These are phyloP conservation scores for Trypanosoma mega DNA, from an alignment of 208 protist genomes.

Conservation along the genomic window DNA sequence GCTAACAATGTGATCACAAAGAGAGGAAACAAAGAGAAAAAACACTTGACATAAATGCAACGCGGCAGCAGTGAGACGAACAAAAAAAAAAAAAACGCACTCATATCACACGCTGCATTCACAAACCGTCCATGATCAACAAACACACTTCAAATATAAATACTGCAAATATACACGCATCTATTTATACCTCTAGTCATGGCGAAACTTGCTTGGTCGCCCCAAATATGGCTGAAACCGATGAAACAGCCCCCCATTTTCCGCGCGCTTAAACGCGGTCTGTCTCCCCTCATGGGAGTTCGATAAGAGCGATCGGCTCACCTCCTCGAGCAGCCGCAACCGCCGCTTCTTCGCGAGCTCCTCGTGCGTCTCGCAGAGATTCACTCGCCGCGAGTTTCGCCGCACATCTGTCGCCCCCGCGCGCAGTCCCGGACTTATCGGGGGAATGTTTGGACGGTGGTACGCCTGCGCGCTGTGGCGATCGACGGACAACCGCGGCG, in stretches of 20 bases:
- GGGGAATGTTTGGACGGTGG: constrained; percentile 6
- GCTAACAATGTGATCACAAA: too few species aligned
- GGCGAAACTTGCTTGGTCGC: not conserved
- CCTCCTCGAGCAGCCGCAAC: constrained; percentile 31
- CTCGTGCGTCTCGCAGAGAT: constrained; percentile 42
- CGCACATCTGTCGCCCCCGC: constrained; percentile 25
- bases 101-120: too few species aligned
- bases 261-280: constrained; percentile 2
- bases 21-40: too few species aligned
- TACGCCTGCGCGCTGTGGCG: too few species aligned
- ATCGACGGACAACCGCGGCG: too few species aligned
- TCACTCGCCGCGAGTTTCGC: constrained; percentile 36
- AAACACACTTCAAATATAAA: too few species aligned
- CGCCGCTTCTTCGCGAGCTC: constrained; percentile 41
- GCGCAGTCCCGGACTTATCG: not conserved
- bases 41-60: too few species aligned
- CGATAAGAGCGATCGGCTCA: constrained; percentile 12
- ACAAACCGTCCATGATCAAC: too few species aligned
- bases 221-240: constrained; percentile 21
- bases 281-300: constrained; percentile 3
- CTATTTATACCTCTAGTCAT: not conserved
- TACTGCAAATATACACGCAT: too few species aligned
- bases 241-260: not conserved
- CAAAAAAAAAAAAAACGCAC: too few species aligned
- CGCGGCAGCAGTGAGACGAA: too few species aligned